Conservation (phyloP, 192 early-diverging fungal genomes). For the Funneliformis mosseae region DNA sequence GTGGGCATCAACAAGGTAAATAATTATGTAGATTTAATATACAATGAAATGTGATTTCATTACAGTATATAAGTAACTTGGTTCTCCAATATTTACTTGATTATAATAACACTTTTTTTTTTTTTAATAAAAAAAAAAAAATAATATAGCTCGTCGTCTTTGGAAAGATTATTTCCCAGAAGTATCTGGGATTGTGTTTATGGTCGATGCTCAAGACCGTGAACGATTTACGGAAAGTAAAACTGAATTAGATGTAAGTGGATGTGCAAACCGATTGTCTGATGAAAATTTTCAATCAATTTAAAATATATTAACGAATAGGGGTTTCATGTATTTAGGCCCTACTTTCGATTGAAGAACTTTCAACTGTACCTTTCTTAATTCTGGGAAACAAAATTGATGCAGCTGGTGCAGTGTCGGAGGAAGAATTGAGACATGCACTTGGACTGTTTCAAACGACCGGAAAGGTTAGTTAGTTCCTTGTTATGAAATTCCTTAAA, state of each 20-base stretch:
- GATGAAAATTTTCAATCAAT: not conserved
- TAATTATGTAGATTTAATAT: not conserved
- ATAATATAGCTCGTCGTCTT: conserved; percentile 78
- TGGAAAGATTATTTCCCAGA: conserved; percentile 99
- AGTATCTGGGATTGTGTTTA: conserved; percentile 96
- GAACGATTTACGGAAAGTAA: conserved; percentile 87
- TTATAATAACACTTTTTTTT: not conserved
- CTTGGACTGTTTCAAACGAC: conserved; percentile 97
- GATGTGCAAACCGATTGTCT: not conserved
- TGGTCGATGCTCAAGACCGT: conserved; percentile 91
- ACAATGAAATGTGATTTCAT: no score
- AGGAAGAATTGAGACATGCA: conserved; percentile 84
- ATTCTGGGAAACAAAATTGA: conserved; percentile 99
- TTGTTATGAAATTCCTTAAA: not conserved
- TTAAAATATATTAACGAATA: not conserved
- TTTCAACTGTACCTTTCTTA: conserved; percentile 91
- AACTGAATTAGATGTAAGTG: conserved; percentile 88
- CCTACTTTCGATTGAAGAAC: conserved; percentile 91
- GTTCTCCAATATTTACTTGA: no score
- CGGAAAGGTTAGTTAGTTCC: conserved; percentile 67
- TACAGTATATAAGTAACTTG: no score
- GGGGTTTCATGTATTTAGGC: conserved; percentile 49
- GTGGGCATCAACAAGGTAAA: conserved; percentile 90
- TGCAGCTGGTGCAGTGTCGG: conserved; percentile 86
- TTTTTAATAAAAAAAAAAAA: no score